Evolutionary conservation across 1,139 yeast species (phyloP).

Genomic region (Kodamaea plutei): DNA sequence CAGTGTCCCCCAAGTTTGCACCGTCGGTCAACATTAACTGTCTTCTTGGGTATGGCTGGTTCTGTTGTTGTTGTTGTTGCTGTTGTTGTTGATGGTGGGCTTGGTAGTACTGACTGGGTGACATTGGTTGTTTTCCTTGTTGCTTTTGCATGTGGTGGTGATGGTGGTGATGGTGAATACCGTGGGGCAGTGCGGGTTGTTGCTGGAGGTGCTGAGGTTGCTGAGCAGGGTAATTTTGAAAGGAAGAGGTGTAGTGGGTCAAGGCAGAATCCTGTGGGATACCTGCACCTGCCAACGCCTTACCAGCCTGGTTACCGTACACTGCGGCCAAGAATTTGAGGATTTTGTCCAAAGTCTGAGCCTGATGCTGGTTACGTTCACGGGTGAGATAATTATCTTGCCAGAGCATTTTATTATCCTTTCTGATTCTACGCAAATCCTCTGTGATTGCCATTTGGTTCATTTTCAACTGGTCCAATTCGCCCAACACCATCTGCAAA

Average conservation of each 20-base stretch:
- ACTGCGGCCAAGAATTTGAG: constrained; percentile 81
- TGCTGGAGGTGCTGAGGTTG: constrained; percentile 8
- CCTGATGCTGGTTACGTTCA: constrained; percentile 80
- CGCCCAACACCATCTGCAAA: constrained; percentile 55
- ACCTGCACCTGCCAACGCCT: constrained; percentile 31
- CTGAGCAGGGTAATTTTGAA: constrained; percentile 1
- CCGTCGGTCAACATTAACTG: constrained; percentile 40
- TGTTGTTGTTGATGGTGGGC: constrained; percentile 4
- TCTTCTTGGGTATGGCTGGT: constrained; percentile 25
- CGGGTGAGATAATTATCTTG: constrained; percentile 78
- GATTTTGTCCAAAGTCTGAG: constrained; percentile 84
- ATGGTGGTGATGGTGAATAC: constrained; percentile 2
- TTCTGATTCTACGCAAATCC: constrained; percentile 74
- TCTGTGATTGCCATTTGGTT: constrained; percentile 81
- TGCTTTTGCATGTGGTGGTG: constrained; percentile 3
- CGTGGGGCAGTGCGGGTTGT: constrained; percentile 8
- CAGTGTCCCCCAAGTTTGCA: constrained; percentile 8
- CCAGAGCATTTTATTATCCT: constrained; percentile 90
- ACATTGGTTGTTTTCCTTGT: neutral
- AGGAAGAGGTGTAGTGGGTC: constrained; percentile 19
- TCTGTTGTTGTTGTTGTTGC: constrained; percentile 8
- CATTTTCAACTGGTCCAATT: constrained; percentile 69
- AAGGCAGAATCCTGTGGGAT: constrained; percentile 14
- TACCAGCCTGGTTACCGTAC: constrained; percentile 63
- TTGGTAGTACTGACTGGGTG: neutral